Evolutionary conservation across 2,329 filamentous ascomycete genomes (phyloP).

Genomic region (Penicillium sumatraense): DNA sequence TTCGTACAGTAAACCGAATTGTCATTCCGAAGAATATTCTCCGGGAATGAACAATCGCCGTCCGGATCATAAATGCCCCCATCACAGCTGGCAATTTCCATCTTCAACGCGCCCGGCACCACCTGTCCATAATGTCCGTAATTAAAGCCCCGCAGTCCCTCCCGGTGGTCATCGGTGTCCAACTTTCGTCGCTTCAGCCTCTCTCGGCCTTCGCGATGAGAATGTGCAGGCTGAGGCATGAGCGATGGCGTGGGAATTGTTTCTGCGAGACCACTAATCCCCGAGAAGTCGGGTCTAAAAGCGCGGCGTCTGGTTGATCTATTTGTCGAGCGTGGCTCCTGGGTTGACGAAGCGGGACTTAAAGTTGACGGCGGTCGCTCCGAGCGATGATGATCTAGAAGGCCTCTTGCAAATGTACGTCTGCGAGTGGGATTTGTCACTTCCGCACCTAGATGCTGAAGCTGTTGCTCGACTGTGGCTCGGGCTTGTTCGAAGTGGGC

Average conservation of each 20-base stretch:
- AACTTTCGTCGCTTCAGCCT: constrained; percentile 71
- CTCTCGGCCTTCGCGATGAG: constrained; percentile 46
- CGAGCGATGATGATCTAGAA: neutral
- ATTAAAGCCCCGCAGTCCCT: constrained; percentile 62
- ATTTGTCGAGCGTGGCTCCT: constrained; percentile 11
- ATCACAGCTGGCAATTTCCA: constrained; percentile 91
- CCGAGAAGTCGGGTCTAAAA: constrained; percentile 13
- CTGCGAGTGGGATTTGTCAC: neutral
- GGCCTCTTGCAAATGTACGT: neutral
- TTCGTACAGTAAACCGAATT: constrained; percentile 88
- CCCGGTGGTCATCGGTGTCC: constrained; percentile 63
- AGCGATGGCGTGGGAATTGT: constrained; percentile 30
- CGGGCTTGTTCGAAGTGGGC: constrained; percentile 31
- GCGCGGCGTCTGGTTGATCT: constrained; percentile 18
- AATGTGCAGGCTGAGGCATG: constrained; percentile 32
- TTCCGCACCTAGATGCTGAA: constrained; percentile 12
- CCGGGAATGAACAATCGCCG: constrained; percentile 64
- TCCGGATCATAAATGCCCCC: constrained; percentile 69
- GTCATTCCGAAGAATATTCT: constrained; percentile 84
- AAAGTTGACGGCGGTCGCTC: constrained; percentile 14
- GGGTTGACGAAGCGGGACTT: constrained; percentile 8
- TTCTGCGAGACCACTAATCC: constrained; percentile 6
- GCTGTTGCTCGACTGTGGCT: constrained; percentile 31
- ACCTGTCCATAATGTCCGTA: constrained; percentile 91
- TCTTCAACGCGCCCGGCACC: constrained; percentile 76